Evolutionary conservation across 2,329 filamentous ascomycete genomes (phyloP), one percentile per base, ranked within the genome.

Genomic region (Dactylellina haptotyla): DNA sequence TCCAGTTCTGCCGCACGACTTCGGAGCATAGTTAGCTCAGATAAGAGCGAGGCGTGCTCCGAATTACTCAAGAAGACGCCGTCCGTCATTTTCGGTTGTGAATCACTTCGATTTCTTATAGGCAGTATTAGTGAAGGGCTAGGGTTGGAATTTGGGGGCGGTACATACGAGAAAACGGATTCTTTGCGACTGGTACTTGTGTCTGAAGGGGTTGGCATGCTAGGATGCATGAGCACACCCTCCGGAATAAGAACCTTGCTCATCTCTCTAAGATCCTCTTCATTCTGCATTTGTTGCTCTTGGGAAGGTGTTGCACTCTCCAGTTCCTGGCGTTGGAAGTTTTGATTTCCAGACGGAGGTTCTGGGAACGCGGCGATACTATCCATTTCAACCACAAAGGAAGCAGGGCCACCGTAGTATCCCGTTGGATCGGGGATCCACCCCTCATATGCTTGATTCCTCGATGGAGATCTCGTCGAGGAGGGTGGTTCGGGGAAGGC

Each of bases 321-420:
- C n/a, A 71, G 50, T 18, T 71, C 66, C 10, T 59, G 53, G 4
- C 25, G 62, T 30, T 57, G 51, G 23, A 28, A 48, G 16, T 18
- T 41, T 4, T 48, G 39, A 14, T 48, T 50, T 9, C 51, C 16
- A 14, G 30, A 62, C 20, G 58, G 66, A 4, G 57, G 57, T 37
- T 62, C 50, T 28, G 66, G 50, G 18, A 46, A 57, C 1, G 43
- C 28, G 8, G 66, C 23, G 48, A 63, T 63, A 12, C 34, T 51
- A 14, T 71, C 66, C 14, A 71, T 16, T n/a, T 71, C 66, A n/a
- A 58, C 66, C 4, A 71, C 58, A 39, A 71, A 71, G 2, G 66
- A 57, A 9, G 48, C 25, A 1, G 39, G 43, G 1, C 66, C 66
- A 9, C 66, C 66, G 26, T 71, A 71, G 32, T 71, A 64, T 10